Base-by-base conservation (phyloP, 306 rosid genomes). In the Cyclanthera cordifolia region DNA sequence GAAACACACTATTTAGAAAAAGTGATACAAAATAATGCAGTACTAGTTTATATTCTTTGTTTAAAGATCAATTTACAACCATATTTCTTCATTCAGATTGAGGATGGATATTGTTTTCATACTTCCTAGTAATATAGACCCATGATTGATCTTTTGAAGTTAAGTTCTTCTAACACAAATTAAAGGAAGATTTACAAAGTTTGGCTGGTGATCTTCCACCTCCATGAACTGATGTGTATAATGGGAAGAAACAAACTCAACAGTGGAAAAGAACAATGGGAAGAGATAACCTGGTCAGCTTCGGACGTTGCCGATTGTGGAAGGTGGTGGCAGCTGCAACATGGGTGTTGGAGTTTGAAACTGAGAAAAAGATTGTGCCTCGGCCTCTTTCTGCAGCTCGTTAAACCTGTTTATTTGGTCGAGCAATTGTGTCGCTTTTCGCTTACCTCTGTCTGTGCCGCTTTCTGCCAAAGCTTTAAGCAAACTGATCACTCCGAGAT, bases 401-500 rank as follows among this genome's bases (percentile, higher is more conserved):
- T 75, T 70, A 77, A 84, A 82, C 81, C 95, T 78, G 78, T 50
- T 80, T 79, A 93, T 80, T 20, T 89, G 90, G 76, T 93, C 99
- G 7, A 93, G 82, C 81, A 93, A 75, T 73, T 86, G 96, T 11
- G 82, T 74, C 12, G 99, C 99, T 82, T 93, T 93, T 75, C 99
- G 82, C 78, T 90, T 93, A 47, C 95, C 99, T 75, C 99, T 80
- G 17, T 93, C 99, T 0, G 99, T 93, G 43, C 96, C 99, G 73
- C 75, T 86, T 77, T 86, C 94, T 45, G 95, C 87, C 91, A 93
- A 70, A 47, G 87, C 99, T 76, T 75, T 54, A 61, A 90, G 73
- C 30, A 85, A 83, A 68, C 11, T 80, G 85, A 83, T 82, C 74
- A 80, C 82, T 24, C 95, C 99, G 4, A 83, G 88, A 74, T 85